phyloP scores from a whole-genome alignment of 2,329 filamentous ascomycete genomes.

The Cladosporium velox region DNA sequence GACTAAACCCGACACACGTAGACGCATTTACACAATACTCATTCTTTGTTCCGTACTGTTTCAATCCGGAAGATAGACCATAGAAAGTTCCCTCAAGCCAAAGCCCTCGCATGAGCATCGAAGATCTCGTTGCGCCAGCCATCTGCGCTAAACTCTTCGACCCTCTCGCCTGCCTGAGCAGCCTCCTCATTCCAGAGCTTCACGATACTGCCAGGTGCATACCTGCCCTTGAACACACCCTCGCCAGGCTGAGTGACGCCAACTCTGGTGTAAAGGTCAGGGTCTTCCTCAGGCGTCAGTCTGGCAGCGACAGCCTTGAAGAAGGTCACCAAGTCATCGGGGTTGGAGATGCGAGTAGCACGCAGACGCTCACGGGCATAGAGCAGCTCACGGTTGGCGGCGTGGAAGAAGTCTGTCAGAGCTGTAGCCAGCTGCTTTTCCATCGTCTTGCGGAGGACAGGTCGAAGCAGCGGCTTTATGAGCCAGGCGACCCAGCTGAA shows the following conservation, averaged over 20 bases:
- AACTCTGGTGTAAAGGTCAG: slow-evolving; percentile 73
- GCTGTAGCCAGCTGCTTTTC: slow-evolving; percentile 74
- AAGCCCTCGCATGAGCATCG: slow-evolving; percentile 42
- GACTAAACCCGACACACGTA: too few relatives aligned
- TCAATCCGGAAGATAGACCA: not conserved
- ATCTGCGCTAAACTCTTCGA: slow-evolving; percentile 70
- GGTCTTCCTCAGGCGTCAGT: slow-evolving; percentile 69
- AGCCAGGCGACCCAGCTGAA: slow-evolving; percentile 79
- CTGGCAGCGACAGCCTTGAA: slow-evolving; percentile 78
- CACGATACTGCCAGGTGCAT: slow-evolving; percentile 85
- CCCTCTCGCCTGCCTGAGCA: slow-evolving; percentile 65
- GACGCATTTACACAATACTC: not conserved
- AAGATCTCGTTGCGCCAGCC: slow-evolving; percentile 91
- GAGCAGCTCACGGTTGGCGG: slow-evolving; percentile 80
- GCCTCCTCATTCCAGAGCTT: slow-evolving; percentile 88
- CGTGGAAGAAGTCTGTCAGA: slow-evolving; percentile 69
- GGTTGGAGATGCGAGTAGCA: slow-evolving; percentile 79
- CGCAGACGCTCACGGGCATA: slow-evolving; percentile 84
- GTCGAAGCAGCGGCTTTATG: slow-evolving; percentile 79
- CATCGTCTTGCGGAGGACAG: slow-evolving; percentile 74
- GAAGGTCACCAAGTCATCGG: slow-evolving; percentile 78
- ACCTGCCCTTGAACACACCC: slow-evolving; percentile 77
- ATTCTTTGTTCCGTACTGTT: not conserved
- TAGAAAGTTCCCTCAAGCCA: slow-evolving; percentile 17
- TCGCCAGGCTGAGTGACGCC: slow-evolving; percentile 64